Evolutionary conservation across 2,329 filamentous ascomycete species (phyloP), one percentile per base, ranked within the genome.

Genomic region (Bipolaris oryzae): DNA sequence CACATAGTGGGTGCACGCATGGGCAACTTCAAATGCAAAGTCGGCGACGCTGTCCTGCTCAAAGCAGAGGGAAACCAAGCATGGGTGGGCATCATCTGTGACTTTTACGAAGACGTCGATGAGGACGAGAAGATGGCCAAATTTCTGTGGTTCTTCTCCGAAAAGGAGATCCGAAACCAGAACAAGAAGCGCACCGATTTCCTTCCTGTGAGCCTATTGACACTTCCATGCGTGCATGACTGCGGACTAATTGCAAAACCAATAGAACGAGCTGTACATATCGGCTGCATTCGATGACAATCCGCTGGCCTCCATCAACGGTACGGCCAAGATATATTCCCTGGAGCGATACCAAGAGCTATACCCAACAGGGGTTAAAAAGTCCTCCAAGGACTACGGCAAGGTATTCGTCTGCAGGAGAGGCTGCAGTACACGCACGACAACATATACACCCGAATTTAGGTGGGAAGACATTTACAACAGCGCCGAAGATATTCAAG

Each of bases 61-160:
- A 96, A 96, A 75, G 91, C 93, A 1, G 91, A 96, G 37, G 92
- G 91, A 38, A 91, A 91, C 63, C 92, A 96, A 69, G 90, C 92
- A 10, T 99, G 95, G 93, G 90, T 96, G 2, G 95, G 91, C 33
- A 87, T 99, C 60, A 89, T 97, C 50, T 89, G 89, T 68, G 88
- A 91, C 41, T 96, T 99, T 64, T 74, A 88, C 37, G 87, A 94
- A 43, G 87, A 89, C 43, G 61, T 61, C 42, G 67, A 66, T 18
- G 69, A 75, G 11, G 88, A 87, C 3, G 80, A 82, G 60, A 97
- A 92, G 81, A 87, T 88, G 23, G 94, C 90, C 53, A 90, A 89
- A 61, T 95, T 99, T 71, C 89, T 97, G 84, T 99, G 95, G 95
- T 97, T 99, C 73, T 92, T 91, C 0, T 92, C 91, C 0, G 90